Percentiles rank a stretch among this genome's conserved stretches.
phyloP scores from a whole-genome alignment of 257 asterid genomes.

The Schizonepeta tenuifolia region DNA sequence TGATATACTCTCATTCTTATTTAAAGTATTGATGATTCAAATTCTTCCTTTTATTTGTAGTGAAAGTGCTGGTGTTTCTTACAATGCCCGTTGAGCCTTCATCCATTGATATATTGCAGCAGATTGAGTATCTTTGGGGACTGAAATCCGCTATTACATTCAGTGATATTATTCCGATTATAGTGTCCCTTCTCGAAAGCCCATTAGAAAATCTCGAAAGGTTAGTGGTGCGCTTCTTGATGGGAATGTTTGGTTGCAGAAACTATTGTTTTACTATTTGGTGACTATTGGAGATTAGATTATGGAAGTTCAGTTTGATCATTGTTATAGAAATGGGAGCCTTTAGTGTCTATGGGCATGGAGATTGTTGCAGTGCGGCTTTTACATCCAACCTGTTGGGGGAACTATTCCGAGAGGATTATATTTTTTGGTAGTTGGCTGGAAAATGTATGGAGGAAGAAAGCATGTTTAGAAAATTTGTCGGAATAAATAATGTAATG shows the following conservation, averaged over 20 bases:
- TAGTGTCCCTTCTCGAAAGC: slow-evolving; percentile 73
- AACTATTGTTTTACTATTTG: not conserved
- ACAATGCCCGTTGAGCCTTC: slow-evolving; percentile 92
- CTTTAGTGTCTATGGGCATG: slow-evolving; percentile 18
- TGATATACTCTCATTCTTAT: not conserved
- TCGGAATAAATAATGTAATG: not conserved
- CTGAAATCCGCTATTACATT: slow-evolving; percentile 66
- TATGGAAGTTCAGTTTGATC: not conserved
- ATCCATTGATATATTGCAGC: slow-evolving; percentile 75
- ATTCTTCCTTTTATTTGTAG: slow-evolving; percentile 46
- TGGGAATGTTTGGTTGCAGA: not conserved
- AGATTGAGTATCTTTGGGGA: slow-evolving; percentile 90
- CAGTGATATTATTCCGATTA: slow-evolving; percentile 74
- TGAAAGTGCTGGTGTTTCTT: slow-evolving; percentile 87
- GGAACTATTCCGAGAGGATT: not conserved
- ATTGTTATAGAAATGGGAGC: slow-evolving; percentile 18
- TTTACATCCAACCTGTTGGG: not conserved
- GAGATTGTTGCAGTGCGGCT: not conserved
- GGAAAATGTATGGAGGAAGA: not conserved
- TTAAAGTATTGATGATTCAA: not conserved
- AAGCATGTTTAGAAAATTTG: not conserved
- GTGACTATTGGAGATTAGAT: slow-evolving; percentile 7
- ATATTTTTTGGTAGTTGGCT: not conserved
- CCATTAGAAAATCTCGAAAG: slow-evolving; percentile 85
- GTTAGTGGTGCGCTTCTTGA: slow-evolving; percentile 46